Base-by-base conservation (phyloP, 1,139 yeast genomes). In the Wickerhamiella pararugosa region DNA sequence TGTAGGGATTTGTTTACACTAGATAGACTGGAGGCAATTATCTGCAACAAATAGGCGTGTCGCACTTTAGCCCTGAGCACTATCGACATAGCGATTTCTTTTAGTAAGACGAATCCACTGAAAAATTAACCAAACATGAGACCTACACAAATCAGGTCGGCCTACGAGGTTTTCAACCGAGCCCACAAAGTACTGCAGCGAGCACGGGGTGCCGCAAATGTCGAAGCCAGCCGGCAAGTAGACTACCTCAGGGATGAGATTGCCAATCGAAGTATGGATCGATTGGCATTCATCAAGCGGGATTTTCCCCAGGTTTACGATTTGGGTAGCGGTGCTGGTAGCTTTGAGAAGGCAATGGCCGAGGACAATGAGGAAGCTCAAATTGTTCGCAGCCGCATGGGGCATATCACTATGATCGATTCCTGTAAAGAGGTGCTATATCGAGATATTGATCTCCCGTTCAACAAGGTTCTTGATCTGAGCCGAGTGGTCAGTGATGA, bases 161-260 rank as follows among this genome's bases (percentile, higher is more conserved):
- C 60, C 5, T 61, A 57, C 42, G 60, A 76, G 52, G 90, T 83
- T 25, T 83, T 83, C 58, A 82, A 81, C 57, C 62, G 90, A 34
- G 53, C 61, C 4, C 67, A 75, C 39, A 83, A 83, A 55, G 58
- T 66, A 7, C 47, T 68, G 10, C 94, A 83, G 51, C 61, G 84
- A 41, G 65, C 73, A 28, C 54, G 76, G 41, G 73, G 79, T 0
- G 70, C 70, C 1, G 44, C 53, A 2, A 60, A 70, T 44, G 65
- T 69, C 1, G 56, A 52, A 2, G 65, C 63, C 8, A 73, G 82
- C 15, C 61, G 75, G 27, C 66, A 71, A 50, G 81, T 73, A n/a
- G 93, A 83, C 49, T 83, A 82, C 55, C 61, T 83, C 32, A 66
- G 84, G 41, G 79, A 79, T 54, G 93, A 81, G 55, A 74, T 81